Conservation (phyloP, 2,329 filamentous ascomycete genomes). For the Esteya vermicola region DNA sequence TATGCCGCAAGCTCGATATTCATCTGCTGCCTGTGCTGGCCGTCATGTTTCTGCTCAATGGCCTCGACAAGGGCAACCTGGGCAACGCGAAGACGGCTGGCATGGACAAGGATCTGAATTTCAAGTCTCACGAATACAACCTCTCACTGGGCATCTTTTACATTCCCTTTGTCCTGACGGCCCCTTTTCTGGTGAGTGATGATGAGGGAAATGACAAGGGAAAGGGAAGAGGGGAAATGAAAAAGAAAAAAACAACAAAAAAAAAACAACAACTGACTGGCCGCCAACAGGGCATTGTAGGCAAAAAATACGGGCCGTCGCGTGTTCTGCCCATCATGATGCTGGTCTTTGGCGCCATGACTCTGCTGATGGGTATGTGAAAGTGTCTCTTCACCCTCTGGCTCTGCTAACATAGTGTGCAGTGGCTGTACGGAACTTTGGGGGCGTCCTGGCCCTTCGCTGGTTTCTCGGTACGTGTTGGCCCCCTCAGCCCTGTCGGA, state of each 20-base stretch:
- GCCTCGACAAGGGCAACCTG: not conserved
- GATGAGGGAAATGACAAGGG: too few species aligned
- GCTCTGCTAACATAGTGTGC: not conserved
- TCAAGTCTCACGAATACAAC: not conserved
- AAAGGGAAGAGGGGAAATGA: too few species aligned
- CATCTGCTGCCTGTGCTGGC: not conserved
- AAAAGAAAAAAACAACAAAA: too few species aligned
- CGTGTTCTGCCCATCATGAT: not conserved
- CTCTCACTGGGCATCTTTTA: not conserved
- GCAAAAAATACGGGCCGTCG: not conserved
- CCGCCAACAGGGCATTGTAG: not conserved
- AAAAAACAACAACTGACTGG: not conserved
- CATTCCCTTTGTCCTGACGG: not conserved
- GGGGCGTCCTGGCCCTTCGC: not conserved
- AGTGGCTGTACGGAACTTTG: not conserved
- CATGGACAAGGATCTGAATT: not conserved
- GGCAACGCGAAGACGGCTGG: not conserved
- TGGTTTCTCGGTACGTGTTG: too few species aligned
- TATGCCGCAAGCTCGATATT: constrained; percentile 29
- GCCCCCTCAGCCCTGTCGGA: too few species aligned
- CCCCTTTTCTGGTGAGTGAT: not conserved
- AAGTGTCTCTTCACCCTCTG: not conserved
- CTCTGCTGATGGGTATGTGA: not conserved
- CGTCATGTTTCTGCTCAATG: constrained; percentile 15
- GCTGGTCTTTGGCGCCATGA: not conserved